Percentiles rank a stretch among this genome's conserved stretches.
phyloP scores from a whole-genome alignment of 192 early-diverging fungal genomes.

The Coemansia sp. region DNA sequence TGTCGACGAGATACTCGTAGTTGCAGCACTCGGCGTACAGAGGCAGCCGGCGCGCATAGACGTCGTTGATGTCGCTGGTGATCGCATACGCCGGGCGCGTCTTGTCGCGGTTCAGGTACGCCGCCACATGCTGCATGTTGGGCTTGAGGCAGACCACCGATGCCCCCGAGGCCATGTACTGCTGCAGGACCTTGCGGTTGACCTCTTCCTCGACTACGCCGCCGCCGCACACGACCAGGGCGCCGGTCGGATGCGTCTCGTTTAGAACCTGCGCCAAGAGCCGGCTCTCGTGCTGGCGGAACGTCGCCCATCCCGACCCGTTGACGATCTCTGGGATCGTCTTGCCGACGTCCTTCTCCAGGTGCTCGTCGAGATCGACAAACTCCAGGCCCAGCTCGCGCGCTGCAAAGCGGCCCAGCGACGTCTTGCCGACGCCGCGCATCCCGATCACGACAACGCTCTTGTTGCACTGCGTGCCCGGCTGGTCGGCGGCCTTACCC shows the following conservation, averaged over 20 bases:
- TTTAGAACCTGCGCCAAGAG: slow-evolving; percentile 63
- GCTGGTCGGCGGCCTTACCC: slow-evolving; percentile 13
- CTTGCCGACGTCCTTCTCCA: slow-evolving; percentile 67
- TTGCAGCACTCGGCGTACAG: slow-evolving; percentile 79
- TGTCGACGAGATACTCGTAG: slow-evolving; percentile 76
- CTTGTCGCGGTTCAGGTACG: slow-evolving; percentile 75
- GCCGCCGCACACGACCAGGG: slow-evolving; percentile 89
- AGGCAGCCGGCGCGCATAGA: slow-evolving; percentile 73
- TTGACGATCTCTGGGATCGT: slow-evolving; percentile 79
- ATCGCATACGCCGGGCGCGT: slow-evolving; percentile 82
- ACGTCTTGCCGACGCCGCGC: slow-evolving; percentile 97
- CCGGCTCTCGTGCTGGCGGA: slow-evolving; percentile 76
- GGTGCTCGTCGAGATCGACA: slow-evolving; percentile 84
- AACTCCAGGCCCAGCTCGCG: slow-evolving; percentile 65
- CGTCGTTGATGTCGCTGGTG: slow-evolving; percentile 63
- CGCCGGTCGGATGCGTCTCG: slow-evolving; percentile 54
- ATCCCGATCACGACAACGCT: slow-evolving; percentile 95
- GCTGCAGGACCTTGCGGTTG: slow-evolving; percentile 65
- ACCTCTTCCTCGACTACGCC: slow-evolving; percentile 84
- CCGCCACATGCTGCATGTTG: slow-evolving; percentile 76
- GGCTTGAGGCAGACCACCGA: slow-evolving; percentile 74
- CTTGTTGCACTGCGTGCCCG: slow-evolving; percentile 2
- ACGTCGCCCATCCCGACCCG: slow-evolving; percentile 77
- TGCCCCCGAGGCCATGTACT: slow-evolving; percentile 56
- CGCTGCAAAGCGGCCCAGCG: slow-evolving; percentile 75